Base-by-base conservation (phyloP, 2,329 filamentous ascomycete species). In the Neonectria sp. region DNA sequence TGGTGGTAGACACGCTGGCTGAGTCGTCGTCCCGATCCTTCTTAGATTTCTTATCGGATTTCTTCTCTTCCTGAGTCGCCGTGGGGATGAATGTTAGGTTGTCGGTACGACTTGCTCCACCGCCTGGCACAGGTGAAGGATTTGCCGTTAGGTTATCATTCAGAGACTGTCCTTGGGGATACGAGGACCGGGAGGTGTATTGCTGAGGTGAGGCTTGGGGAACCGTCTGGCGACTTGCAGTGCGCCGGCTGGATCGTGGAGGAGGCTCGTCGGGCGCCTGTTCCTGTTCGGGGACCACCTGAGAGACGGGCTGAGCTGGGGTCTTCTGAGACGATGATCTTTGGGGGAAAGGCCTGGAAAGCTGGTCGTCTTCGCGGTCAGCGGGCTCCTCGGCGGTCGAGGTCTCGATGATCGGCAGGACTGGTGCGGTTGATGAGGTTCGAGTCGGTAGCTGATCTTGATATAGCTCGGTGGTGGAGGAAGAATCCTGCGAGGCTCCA, bases 51-150 rank as follows among this genome's bases (percentile, higher is more conserved):
- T 90, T 91, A n/a, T 95, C 93, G 0, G 84, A 75, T 74, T 92
- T 94, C 79, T 90, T 92, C 60, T 96, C 93, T 65, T 95, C 93
- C 84, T 75, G 59, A 76, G 65, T 84, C 51, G 93, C 84, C 0
- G 92, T 95, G 0, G 95, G 93, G 58, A 96, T 95, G 72, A 95
- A 92, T 0, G 93, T 94, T 15, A 97, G 83, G 55, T 87, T 90
- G 79, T 96, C 94, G 1, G 93, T 95, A 52, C 93, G 89, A 7
- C 79, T 82, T 8, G 88, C 91, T 63, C 85, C 89, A 62, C 90
- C 91, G 13, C 92, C 92, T 25, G 92, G 91, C 2, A 95, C 81
- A 31, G 90, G 85, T n/a, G 93, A 90, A 4, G 92, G 89, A 29
- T 71, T 78, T 15, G 79, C 73, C 4, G 76, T 70, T 12, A 78